Conservation (phyloP, 805 yeast genomes). For the Lipomyces sp. region DNA sequence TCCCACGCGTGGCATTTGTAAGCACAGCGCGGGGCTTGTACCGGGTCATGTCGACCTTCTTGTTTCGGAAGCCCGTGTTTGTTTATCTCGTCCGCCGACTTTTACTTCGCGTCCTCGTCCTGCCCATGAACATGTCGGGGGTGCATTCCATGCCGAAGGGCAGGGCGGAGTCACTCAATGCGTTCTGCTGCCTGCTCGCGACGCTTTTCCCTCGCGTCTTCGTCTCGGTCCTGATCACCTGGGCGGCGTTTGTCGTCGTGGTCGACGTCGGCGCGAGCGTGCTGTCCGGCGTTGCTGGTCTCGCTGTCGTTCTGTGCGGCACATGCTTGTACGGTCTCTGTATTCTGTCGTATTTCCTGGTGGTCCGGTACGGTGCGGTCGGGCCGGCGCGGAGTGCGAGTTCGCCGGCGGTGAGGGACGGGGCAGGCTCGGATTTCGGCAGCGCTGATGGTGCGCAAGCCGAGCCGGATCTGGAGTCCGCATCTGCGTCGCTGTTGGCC, state of each 20-base stretch:
- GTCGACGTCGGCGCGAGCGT: constrained; percentile 27
- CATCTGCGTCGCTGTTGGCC: constrained; percentile 29
- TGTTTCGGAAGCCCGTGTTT: too few relatives aligned
- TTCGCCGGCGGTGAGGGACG: background rate
- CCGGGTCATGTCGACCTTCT: too few relatives aligned
- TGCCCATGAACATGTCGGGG: too few relatives aligned
- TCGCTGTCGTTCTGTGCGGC: constrained; percentile 26
- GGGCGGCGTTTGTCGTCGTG: constrained; percentile 36
- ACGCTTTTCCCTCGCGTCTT: constrained; percentile 36
- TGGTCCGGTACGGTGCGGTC: constrained; percentile 37
- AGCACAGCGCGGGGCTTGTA: background rate
- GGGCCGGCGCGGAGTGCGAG: constrained; percentile 37
- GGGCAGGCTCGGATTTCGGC: background rate
- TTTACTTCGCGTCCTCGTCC: too few relatives aligned
- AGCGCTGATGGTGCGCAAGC: background rate
- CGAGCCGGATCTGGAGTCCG: constrained; percentile 32
- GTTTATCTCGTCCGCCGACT: too few relatives aligned
- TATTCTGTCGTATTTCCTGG: constrained; percentile 32
- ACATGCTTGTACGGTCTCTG: constrained; percentile 29
- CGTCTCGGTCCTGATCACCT: constrained; percentile 33
- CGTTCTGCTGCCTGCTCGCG: constrained; percentile 18
- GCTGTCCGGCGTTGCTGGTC: constrained; percentile 15
- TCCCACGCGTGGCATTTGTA: background rate
- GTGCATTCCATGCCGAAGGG: too few relatives aligned
- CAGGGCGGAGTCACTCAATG: constrained; percentile 12